Conservation (phyloP, 2,329 filamentous ascomycete genomes). For the Ophiostoma piceae region DNA sequence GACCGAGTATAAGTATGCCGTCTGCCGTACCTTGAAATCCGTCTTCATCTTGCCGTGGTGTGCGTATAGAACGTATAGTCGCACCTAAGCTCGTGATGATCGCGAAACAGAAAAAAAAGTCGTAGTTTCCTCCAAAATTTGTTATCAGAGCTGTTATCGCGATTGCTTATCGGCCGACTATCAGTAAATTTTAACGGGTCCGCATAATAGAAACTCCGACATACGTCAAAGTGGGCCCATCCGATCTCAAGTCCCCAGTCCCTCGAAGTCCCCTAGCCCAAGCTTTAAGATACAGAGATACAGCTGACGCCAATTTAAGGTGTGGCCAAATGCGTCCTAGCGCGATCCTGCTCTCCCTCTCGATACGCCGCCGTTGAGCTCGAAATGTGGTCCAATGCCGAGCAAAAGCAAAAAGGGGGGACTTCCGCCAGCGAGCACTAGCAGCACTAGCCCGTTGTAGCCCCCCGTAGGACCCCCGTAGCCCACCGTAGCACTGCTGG, state of each 20-base stretch:
- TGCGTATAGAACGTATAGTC: not conserved
- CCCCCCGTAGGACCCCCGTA: not conserved
- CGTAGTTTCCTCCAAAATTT: slow-evolving; percentile 20
- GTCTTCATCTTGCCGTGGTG: slow-evolving; percentile 77
- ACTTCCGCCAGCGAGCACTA: slow-evolving; percentile 9
- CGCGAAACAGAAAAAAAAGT: slow-evolving; percentile 24
- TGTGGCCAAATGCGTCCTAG: slow-evolving; percentile 21
- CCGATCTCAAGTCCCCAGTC: not conserved
- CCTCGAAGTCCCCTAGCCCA: not conserved
- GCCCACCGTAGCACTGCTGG: slow-evolving; percentile 7
- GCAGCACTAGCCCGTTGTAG: not conserved
- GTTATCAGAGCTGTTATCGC: slow-evolving; percentile 23
- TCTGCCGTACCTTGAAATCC: slow-evolving; percentile 74
- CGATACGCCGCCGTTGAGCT: slow-evolving; percentile 1
- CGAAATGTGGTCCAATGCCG: slow-evolving; percentile 6
- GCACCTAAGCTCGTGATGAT: slow-evolving; percentile 15
- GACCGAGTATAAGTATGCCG: not conserved
- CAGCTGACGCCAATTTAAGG: not conserved
- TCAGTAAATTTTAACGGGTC: slow-evolving; percentile 21
- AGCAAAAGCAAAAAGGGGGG: slow-evolving; percentile 9
- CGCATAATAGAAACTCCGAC: slow-evolving; percentile 19
- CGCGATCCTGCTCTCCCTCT: not conserved
- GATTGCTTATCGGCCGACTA: slow-evolving; percentile 19
- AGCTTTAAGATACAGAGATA: not conserved
- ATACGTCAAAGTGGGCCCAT: not conserved